Evolutionary conservation across 139 green algal genomes (phyloP), one percentile per base, ranked within the genome.

Genomic region (Chlorella sp.): DNA sequence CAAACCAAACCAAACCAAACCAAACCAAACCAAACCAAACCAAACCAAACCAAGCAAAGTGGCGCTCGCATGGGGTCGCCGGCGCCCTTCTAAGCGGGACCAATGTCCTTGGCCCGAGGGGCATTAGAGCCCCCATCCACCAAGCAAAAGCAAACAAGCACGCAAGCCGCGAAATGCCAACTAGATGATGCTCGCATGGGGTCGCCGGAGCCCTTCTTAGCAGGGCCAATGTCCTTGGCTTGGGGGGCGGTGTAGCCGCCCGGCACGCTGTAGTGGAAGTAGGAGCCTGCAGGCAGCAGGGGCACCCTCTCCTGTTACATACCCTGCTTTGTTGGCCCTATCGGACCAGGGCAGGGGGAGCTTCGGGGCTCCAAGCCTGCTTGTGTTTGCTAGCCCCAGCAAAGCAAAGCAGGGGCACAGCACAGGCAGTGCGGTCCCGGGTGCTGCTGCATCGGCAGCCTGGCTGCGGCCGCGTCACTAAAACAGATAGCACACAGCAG

Each of bases 141-240:
- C n/a, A n/a, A n/a, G n/a, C n/a, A n/a, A n/a, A n/a, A n/a, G n/a
- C 51, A 60, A 60, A 20, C 51, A 60, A 60, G 2, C 22, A 60
- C 9, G 14, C 13, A 11, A 60, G 13, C 51, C 8, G 46, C 8
- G 46, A 92, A 82, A 16, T 87, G 46, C 17, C 87, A 84, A 78
- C 28, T 24, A 78, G 30, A 3, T 28, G 13, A 17, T 6, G 44
- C 7, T 68, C 41, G 68, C 87, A 90, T 90, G 6, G 87, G 87
- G 54, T 97, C 94, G 6, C 79, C 87, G 0, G 8, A 24, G 16
- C 88, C 81, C 51, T 60, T 60, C 51, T 60, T 60, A 24, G 51
- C 73, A 24, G 91, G 91, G 0, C 94, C 94, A 84, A 98, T 98
- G 83, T 98, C 95, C 26, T 91, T 87, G 6, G 86, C 91, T 69